These are phyloP conservation scores for Kuraishia borneana DNA, from an alignment of 805 yeast genomes.

Conservation along the genomic window DNA sequence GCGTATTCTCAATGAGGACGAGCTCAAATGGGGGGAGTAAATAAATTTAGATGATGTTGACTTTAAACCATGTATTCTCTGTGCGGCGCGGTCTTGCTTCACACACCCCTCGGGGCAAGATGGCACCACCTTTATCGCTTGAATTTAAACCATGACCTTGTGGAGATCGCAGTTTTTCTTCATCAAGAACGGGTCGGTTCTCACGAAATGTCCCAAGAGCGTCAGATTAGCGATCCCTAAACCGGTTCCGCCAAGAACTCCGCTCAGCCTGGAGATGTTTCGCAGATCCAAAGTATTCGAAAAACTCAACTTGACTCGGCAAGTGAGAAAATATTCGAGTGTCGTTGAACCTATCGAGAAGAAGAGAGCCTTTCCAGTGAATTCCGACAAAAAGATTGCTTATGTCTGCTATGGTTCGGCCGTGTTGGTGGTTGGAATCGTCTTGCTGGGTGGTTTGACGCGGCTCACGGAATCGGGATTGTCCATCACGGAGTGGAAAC, in stretches of 20 bases:
- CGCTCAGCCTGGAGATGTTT: no score
- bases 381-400: constrained; percentile 55
- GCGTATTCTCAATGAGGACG: background rate
- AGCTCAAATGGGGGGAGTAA: background rate
- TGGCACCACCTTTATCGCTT: no score
- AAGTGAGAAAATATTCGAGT: constrained; percentile 3
- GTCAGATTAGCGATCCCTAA: no score
- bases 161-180: constrained; percentile 49
- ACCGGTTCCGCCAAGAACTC: no score
- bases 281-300: background rate
- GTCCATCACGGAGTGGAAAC: constrained; percentile 97
- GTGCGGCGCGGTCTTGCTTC: no score
- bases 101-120: background rate
- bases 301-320: background rate
- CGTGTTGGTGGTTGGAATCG: constrained; percentile 86
- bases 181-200: constrained; percentile 38
- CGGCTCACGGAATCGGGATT: constrained; percentile 93
- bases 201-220: constrained; percentile 15
- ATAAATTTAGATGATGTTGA: no score
- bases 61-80: no score
- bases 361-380: constrained; percentile 22
- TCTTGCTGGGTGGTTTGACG: constrained; percentile 92
- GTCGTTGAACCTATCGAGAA: background rate
- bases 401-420: constrained; percentile 86
- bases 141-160: constrained; percentile 21